phyloP scores from a whole-genome alignment of 2,329 filamentous ascomycete species.

The Purpureocillium lavendulum region DNA sequence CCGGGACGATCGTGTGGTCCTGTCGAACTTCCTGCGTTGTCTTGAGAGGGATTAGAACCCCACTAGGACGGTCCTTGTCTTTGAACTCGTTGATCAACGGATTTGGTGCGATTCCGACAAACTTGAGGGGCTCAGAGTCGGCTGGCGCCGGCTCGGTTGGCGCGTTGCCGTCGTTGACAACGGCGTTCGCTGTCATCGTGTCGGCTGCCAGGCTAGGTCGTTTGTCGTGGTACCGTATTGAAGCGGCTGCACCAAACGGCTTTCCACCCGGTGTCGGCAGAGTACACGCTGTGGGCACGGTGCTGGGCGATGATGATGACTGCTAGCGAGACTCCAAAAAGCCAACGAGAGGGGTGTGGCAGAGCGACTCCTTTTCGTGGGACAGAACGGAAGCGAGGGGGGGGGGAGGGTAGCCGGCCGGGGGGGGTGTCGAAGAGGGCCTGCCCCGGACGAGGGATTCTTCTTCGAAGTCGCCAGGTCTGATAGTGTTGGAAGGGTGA shows the following conservation, averaged over 20 bases:
- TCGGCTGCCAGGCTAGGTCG: neutral
- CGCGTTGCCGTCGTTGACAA: neutral
- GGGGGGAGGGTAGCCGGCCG: neutral
- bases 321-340: slow-evolving; percentile 3
- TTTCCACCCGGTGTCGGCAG: too few relatives aligned
- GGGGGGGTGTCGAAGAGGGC: neutral
- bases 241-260: too few relatives aligned
- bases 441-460: too few relatives aligned
- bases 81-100: slow-evolving; percentile 28
- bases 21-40: slow-evolving; percentile 55
- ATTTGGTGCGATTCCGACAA: slow-evolving; percentile 19
- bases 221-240: too few relatives aligned
- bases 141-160: neutral
- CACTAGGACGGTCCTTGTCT: slow-evolving; percentile 27
- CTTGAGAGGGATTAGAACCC: slow-evolving; percentile 53
- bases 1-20: slow-evolving; percentile 49
- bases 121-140: neutral
- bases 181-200: neutral
- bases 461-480: too few relatives aligned
- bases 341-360: neutral
- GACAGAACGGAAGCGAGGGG: neutral
- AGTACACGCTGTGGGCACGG: too few relatives aligned
- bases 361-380: neutral
- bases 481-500: too few relatives aligned
- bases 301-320: slow-evolving; percentile 1